Base-by-base conservation (phyloP, 768 basidiomycete species). In the Artomyces pyxidatus region DNA sequence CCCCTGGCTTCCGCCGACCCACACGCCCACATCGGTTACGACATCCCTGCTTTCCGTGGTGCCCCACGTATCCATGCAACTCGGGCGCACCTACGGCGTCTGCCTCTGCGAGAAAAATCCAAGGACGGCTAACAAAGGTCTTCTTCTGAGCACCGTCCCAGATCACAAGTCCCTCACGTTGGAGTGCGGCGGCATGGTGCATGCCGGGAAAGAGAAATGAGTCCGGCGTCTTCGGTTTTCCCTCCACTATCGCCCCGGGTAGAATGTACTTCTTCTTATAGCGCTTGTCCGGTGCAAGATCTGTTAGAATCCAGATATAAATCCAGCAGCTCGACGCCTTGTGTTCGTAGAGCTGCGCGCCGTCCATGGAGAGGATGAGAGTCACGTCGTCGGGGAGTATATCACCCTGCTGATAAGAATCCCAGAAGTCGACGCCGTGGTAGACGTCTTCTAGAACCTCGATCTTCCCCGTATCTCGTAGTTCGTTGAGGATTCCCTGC, bases 241-340 rank as follows among this genome's bases (percentile, higher is more conserved):
- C 67, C 12, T 57, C 60, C 42, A 67, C 61, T 17, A 65, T 16
- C 8, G 52, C 62, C n/a, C 63, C 64, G n/a, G 59, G 53, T 8
- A 65, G 27, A 11, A 66, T 59, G 37, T 61, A 40, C 6, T 50
- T 48, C 52, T 65, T 68, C 47, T 62, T 61, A 53, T 68, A 66
- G 21, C 61, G 61, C 3, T 19, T n/a, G 11, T 63, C 58, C 0
- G 64, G 61, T 1, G 56, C 3, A 7, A 52, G 48, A 25, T 63
- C 52, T 4, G 62, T 14, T 6, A 66, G 10, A 21, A 67, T 49
- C 63, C 61, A 66, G 21, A 66, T 58, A 26, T 61, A 63, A 3
- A 68, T 58, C 65, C 65, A 68, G 35, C 63, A 63, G 42, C 67
- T 64, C 1, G 65, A 68, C 6, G 51, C 16, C 49, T 68, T 68